These are phyloP conservation scores for Syncephalastrum racemosum DNA, from an alignment of 371 early-diverging fungal genomes.

Conservation along the genomic window DNA sequence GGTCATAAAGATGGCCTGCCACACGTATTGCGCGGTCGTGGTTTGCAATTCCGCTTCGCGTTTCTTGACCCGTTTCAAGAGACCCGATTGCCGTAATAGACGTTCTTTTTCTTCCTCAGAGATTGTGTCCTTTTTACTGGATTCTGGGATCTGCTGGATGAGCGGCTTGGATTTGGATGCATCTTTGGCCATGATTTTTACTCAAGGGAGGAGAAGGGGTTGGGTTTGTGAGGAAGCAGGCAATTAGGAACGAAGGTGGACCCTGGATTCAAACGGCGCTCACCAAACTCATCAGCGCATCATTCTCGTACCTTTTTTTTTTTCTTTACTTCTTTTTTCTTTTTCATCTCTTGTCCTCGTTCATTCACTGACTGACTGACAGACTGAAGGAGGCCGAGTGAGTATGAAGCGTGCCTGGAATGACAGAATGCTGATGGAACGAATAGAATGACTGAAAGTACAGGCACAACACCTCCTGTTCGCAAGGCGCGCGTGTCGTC, in stretches of 20 bases:
- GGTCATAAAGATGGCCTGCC: conserved; percentile 56
- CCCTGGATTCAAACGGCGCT: conserved; percentile 3
- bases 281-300: not conserved
- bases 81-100: conserved; percentile 50
- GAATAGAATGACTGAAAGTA: conserved; percentile 18
- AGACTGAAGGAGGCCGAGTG: conserved; percentile 4
- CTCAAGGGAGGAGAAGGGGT: conserved; percentile 2
- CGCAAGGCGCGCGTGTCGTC: conserved; percentile 22
- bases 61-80: conserved; percentile 46
- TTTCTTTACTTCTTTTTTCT: too few species aligned
- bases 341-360: conserved; percentile 10
- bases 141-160: conserved; percentile 36
- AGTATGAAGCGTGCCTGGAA: not conserved
- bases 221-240: too few species aligned
- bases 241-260: too few species aligned
- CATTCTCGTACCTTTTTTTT: conserved; percentile 8
- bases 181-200: conserved; percentile 5
- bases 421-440: not conserved
- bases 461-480: conserved; percentile 7
- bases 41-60: conserved; percentile 34
- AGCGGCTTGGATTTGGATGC: conserved; percentile 23
- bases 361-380: conserved; percentile 9
- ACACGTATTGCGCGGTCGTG: conserved; percentile 43
- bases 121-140: conserved; percentile 17
- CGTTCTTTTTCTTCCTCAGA: conserved; percentile 48